These are phyloP conservation scores for Anisogramma anomala DNA, from an alignment of 2,329 filamentous ascomycete genomes.

Conservation along the genomic window DNA sequence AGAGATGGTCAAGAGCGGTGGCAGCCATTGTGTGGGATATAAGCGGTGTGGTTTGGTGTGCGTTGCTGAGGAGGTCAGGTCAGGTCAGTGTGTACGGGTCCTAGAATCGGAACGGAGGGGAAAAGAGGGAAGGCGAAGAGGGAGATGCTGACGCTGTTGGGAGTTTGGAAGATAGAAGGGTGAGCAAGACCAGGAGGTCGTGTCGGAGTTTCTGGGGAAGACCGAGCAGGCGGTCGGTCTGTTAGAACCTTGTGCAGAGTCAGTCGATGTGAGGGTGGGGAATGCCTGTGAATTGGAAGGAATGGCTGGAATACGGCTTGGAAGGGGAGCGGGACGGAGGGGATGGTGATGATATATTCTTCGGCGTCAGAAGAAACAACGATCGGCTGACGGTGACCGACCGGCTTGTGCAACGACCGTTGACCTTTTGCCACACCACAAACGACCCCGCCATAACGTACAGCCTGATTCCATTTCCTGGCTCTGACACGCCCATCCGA, in stretches of 20 bases:
- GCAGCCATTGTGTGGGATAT: constrained; percentile 35
- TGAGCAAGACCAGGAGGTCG: background rate
- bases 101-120: background rate
- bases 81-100: background rate
- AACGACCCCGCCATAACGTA: constrained; percentile 5
- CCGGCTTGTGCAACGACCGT: no score
- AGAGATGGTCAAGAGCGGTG: constrained; percentile 76
- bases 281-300: no score
- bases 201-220: background rate
- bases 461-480: background rate
- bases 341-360: no score
- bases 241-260: background rate
- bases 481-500: no score
- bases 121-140: background rate
- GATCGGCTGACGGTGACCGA: no score
- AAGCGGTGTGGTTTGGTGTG: background rate
- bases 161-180: background rate
- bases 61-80: background rate
- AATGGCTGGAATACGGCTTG: no score
- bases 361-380: no score
- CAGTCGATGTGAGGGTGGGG: background rate
- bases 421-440: background rate
- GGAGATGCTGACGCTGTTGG: background rate
- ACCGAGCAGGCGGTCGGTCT: background rate
- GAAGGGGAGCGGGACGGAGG: no score